Conservation (phyloP, 495 filamentous ascomycete genomes). For the Podospora appendiculata region DNA sequence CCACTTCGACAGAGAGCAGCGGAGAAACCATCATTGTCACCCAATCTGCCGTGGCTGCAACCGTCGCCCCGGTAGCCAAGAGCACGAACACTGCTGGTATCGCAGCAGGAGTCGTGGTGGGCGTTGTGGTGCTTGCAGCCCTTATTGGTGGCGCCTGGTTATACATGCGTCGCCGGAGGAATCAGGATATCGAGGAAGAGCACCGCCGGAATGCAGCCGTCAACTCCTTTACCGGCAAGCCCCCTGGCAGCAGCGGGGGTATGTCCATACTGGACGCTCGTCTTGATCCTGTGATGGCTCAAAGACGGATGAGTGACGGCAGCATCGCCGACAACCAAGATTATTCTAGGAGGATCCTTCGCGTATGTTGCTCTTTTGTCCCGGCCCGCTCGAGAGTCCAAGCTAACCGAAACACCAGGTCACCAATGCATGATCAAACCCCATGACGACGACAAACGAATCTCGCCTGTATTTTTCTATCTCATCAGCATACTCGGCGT, state of each 20-base stretch:
- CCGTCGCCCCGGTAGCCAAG: conserved; percentile 42
- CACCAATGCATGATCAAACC: conserved; percentile 45
- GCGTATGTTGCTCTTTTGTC: conserved; percentile 47
- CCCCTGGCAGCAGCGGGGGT: conserved; percentile 44
- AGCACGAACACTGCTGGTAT: conserved; percentile 54
- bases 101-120: conserved; percentile 82
- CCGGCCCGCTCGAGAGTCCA: background rate
- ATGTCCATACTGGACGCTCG: conserved; percentile 69
- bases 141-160: conserved; percentile 64
- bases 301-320: conserved; percentile 86
- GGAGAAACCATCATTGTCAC: conserved; percentile 3
- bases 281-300: conserved; percentile 81
- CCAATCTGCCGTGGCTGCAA: conserved; percentile 16
- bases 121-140: conserved; percentile 61
- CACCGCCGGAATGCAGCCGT: conserved; percentile 67
- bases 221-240: conserved; percentile 57
- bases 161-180: conserved; percentile 65
- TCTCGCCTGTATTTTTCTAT: conserved; percentile 41
- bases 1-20: background rate
- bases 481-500: conserved; percentile 45
- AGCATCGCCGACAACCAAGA: conserved; percentile 98
- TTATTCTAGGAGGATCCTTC: conserved; percentile 91
- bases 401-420: conserved; percentile 27
- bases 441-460: conserved; percentile 39
- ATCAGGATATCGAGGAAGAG: conserved; percentile 69